Evolutionary conservation across 2,329 filamentous ascomycete genomes (phyloP).

Genomic region (Eutypa lata): DNA sequence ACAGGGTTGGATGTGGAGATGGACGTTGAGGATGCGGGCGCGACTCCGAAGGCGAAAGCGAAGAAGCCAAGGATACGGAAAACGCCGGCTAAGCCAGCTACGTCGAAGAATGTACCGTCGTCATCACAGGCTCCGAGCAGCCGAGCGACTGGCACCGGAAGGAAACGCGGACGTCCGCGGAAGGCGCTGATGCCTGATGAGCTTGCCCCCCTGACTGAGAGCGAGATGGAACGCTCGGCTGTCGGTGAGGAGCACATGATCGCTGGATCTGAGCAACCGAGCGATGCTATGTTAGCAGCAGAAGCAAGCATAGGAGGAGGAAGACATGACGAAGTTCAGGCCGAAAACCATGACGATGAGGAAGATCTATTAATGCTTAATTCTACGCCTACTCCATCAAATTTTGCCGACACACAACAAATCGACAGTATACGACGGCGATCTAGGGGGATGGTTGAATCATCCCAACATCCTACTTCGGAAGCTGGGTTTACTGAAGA

Average conservation of each 20-base stretch:
- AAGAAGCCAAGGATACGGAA: not conserved
- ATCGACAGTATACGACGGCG: not conserved
- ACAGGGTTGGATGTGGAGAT: conserved; percentile 10
- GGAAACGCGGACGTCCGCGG: conserved; percentile 29
- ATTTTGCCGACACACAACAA: not conserved
- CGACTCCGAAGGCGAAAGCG: conserved; percentile 26
- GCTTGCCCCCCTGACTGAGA: conserved; percentile 13
- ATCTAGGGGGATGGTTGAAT: not conserved
- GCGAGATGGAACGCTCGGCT: conserved; percentile 6
- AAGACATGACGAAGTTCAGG: not conserved
- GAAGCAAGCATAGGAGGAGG: not conserved
- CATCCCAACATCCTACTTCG: not conserved
- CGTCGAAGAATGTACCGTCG: too few relatives aligned
- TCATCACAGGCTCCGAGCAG: conserved; percentile 2
- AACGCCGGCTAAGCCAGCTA: not conserved
- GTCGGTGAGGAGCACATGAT: conserved; percentile 3
- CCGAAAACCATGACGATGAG: not conserved
- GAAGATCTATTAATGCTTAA: not conserved
- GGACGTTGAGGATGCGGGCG: conserved; percentile 10
- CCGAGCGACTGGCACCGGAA: conserved; percentile 17
- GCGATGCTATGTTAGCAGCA: not conserved
- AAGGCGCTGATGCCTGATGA: conserved; percentile 24
- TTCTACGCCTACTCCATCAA: not conserved
- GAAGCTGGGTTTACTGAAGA: conserved; percentile 11
- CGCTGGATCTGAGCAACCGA: not conserved